Evolutionary conservation across 176 grass and related monocot genomes (phyloP).

Genomic region (barley (Hordeum vulgare)): DNA sequence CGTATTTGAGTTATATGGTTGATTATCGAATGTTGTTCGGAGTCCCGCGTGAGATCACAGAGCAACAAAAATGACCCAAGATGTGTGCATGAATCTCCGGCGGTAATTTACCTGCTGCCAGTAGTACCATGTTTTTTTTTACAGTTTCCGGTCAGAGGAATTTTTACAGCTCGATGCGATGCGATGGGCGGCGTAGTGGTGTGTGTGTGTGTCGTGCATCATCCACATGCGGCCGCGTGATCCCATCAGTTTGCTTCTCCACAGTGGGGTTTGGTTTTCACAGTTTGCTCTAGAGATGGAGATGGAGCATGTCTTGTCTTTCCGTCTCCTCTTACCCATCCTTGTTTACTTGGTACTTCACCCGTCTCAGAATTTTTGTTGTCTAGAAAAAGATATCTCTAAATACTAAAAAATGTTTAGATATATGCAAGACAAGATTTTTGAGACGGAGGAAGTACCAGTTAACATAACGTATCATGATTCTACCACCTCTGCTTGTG

Average conservation of each 20-base stretch:
- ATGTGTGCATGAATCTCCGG: slow-evolving; percentile 5
- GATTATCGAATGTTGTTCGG: too few relatives aligned
- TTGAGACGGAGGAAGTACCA: too few relatives aligned
- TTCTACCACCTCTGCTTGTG: too few relatives aligned
- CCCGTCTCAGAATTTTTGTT: too few relatives aligned
- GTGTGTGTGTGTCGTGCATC: not conserved
- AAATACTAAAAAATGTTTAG: too few relatives aligned
- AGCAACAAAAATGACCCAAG: too few relatives aligned
- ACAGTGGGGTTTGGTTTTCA: slow-evolving; percentile 32
- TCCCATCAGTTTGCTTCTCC: slow-evolving; percentile 2
- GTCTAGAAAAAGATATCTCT: too few relatives aligned
- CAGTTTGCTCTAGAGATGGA: slow-evolving; percentile 16
- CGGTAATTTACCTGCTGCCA: not conserved
- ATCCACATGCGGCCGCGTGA: slow-evolving; percentile 41
- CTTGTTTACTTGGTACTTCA: too few relatives aligned
- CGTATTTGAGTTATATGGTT: too few relatives aligned
- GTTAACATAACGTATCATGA: too few relatives aligned
- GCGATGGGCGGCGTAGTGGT: not conserved
- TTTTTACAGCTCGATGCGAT: slow-evolving; percentile 24
- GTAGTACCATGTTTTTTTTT: not conserved
- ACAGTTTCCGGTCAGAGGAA: slow-evolving; percentile 4
- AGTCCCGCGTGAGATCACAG: too few relatives aligned
- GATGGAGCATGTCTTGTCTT: slow-evolving; percentile 28
- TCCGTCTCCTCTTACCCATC: not conserved
- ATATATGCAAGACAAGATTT: too few relatives aligned